A percentile compares a stretch with the other conserved stretches of the same genome.
These are phyloP conservation scores for Dispira parvispora DNA, from an alignment of 192 early-diverging fungal species.

Conservation along the genomic window DNA sequence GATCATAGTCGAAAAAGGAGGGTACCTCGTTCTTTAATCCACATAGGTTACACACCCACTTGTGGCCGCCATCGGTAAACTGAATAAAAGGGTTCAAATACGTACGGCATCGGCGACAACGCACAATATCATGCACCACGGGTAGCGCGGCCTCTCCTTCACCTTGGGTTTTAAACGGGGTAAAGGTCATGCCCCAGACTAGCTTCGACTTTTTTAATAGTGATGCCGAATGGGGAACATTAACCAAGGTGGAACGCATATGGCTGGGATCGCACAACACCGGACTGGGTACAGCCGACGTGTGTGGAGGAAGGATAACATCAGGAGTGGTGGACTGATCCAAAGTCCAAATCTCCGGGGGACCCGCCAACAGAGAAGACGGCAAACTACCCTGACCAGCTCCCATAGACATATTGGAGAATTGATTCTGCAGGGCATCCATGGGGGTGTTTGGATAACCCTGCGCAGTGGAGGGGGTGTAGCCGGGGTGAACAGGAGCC, in stretches of 20 bases:
- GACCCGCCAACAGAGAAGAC: constrained; percentile 20
- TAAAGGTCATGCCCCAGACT: constrained; percentile 74
- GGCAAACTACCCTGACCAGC: constrained; percentile 16
- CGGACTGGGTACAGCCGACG: constrained; percentile 21
- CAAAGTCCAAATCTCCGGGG: constrained; percentile 21
- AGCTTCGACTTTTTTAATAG: constrained; percentile 58
- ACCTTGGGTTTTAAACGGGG: constrained; percentile 76
- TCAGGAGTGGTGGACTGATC: constrained; percentile 20
- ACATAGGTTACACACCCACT: constrained; percentile 91
- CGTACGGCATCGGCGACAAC: constrained; percentile 81
- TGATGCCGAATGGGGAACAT: constrained; percentile 70
- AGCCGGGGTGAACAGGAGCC: constrained; percentile 10
- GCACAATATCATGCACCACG: constrained; percentile 69
- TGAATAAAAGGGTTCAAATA: constrained; percentile 85
- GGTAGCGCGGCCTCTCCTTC: constrained; percentile 63
- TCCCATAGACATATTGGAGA: constrained; percentile 22
- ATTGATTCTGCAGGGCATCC: constrained; percentile 22
- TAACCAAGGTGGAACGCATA: constrained; percentile 75
- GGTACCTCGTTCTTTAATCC: constrained; percentile 68
- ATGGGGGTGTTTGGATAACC: constrained; percentile 12
- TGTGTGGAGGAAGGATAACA: constrained; percentile 22
- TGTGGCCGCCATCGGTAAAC: constrained; percentile 81
- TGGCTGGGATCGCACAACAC: constrained; percentile 79
- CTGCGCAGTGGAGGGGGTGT: constrained; percentile 4
- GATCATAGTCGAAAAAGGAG: constrained; percentile 90